Base-by-base conservation (phyloP, 345 rosid genomes). In the Clausena lansium region DNA sequence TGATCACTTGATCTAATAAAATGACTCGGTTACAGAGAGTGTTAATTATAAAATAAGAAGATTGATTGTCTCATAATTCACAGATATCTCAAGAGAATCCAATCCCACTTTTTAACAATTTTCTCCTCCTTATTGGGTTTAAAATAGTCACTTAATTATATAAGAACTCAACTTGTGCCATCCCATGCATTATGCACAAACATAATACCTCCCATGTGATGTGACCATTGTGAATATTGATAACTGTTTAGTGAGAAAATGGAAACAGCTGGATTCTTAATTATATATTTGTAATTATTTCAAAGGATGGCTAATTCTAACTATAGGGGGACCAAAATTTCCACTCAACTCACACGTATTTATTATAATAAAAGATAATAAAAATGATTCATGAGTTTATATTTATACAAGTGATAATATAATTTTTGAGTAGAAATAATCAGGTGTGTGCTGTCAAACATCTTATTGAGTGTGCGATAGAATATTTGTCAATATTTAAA, bases 81-180 rank as follows among this genome's bases (percentile, higher is more conserved):
- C 52, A 15, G 76, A 70, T 54, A 80, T 39, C 14, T 38, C 59
- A 7, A 32, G 14, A 76, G 78, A 79, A 83, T 79, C 78, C 72
- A 76, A 79, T 76, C 68, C 14, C 54, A 74, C 67, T 67, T 54
- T 30, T 8, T 6, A 55, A 3, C 17, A 1, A 10, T 2, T 30
- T 55, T 36, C 19, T 47, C 17, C 14, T 14, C 20, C 55, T 27
- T 28, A 39, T 4, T 25, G 5, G 5, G 27, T 9, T 24, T 81
- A 66, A n/a, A 71, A 66, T 35, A 77, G 68, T 77, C 41, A 2
- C 19, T 58, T 39, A 57, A 38, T 38, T 54, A 15, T 1, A 45
- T 10, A 36, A 4, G 45, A n/a, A 39, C 45, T 30, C 59, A 75
- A 45, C 63, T 73, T 54, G 50, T 6, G 32, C 25, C 52, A 13